A percentile compares a stretch with the other conserved stretches of the same genome.
phyloP scores from a whole-genome alignment of 202 grass and related monocot genomes.

The Dendrocalamus latiflorus region DNA sequence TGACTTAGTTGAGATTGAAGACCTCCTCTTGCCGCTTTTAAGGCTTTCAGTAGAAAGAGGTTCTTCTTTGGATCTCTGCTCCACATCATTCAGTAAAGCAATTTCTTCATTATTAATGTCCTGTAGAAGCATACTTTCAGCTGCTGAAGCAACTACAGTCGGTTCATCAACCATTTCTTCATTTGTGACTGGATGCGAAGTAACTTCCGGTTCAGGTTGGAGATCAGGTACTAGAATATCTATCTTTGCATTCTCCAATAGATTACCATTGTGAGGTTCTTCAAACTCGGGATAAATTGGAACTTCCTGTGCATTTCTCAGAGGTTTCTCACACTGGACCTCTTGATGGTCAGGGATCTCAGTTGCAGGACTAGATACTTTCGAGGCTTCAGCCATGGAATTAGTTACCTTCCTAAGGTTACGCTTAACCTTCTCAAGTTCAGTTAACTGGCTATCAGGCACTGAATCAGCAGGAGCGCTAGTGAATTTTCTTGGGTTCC shows the following conservation, averaged over 20 bases:
- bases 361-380: slow-evolving; percentile 37
- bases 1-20: slow-evolving; percentile 74
- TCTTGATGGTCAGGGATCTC: slow-evolving; percentile 39
- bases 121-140: slow-evolving; percentile 61
- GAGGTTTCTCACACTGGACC: slow-evolving; percentile 39
- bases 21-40: slow-evolving; percentile 70
- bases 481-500: slow-evolving; percentile 49
- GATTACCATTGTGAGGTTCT: slow-evolving; percentile 44
- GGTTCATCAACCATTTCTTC: slow-evolving; percentile 43
- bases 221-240: slow-evolving; percentile 38
- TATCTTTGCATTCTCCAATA: slow-evolving; percentile 38
- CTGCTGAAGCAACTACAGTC: slow-evolving; percentile 6
- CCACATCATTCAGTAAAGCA: slow-evolving; percentile 37
- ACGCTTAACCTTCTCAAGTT: slow-evolving; percentile 91
- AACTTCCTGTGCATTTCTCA: slow-evolving; percentile 24
- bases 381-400: slow-evolving; percentile 43
- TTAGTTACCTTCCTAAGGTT: slow-evolving; percentile 83
- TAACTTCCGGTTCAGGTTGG: slow-evolving; percentile 43
- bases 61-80: slow-evolving; percentile 66
- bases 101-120: slow-evolving; percentile 59
- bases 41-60: slow-evolving; percentile 47
- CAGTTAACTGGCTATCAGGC: slow-evolving; percentile 65
- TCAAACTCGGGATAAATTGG: slow-evolving; percentile 27
- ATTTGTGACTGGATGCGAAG: slow-evolving; percentile 16
- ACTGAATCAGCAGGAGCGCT: slow-evolving; percentile 42